Conservation (phyloP, 2,329 filamentous ascomycete species). For the Colletotrichum nymphaeae region DNA sequence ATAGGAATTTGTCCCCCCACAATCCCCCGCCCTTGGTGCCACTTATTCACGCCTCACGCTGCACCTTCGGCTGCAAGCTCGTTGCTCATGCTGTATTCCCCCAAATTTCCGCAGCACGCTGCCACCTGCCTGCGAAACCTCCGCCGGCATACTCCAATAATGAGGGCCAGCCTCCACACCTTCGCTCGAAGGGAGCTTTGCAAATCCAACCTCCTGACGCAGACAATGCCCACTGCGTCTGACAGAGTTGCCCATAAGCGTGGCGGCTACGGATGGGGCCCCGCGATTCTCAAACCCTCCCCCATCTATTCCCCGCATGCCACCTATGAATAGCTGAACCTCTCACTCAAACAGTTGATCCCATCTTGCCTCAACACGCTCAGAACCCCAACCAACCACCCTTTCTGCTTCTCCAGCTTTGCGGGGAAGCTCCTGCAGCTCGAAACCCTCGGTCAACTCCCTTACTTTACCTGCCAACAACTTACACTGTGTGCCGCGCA, state of each 20-base stretch:
- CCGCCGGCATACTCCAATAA: conserved; percentile 8
- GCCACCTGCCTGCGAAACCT: not conserved
- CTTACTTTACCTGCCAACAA: not conserved
- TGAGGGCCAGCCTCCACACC: conserved; percentile 22
- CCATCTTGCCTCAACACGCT: not conserved
- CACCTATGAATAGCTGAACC: conserved; percentile 18
- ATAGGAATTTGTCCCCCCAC: conserved; percentile 12
- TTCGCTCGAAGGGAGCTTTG: conserved; percentile 36
- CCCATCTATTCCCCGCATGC: conserved; percentile 24
- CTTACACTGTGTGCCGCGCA: conserved; percentile 2
- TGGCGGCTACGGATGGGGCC: conserved; percentile 17
- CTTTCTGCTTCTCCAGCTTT: conserved; percentile 6
- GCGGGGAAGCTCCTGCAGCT: conserved; percentile 25
- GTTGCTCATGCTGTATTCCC: not conserved
- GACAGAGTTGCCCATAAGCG: conserved; percentile 15
- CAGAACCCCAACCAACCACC: not conserved
- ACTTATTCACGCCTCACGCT: not conserved
- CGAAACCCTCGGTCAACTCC: conserved; percentile 9
- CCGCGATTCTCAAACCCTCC: conserved; percentile 31
- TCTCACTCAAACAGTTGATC: conserved; percentile 18
- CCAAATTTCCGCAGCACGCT: not conserved
- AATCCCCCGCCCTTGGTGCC: conserved; percentile 1
- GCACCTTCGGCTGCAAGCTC: conserved; percentile 7
- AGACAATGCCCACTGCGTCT: conserved; percentile 11
- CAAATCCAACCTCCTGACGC: conserved; percentile 10